Evolutionary conservation across 192 early-diverging fungal species (phyloP).

Genomic region (Coemansia sp.): DNA sequence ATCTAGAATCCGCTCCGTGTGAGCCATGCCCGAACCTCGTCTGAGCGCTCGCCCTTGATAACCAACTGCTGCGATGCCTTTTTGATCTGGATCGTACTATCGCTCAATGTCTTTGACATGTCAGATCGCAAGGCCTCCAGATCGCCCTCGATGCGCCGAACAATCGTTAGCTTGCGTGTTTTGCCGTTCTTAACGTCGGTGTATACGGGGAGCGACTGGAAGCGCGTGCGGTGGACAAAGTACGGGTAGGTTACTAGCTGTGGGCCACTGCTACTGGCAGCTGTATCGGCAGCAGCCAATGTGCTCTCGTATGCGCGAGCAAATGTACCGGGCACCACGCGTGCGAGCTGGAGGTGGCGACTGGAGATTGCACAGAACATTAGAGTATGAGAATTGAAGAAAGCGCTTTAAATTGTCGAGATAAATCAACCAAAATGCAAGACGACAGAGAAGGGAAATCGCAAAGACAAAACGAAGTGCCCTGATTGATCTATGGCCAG

Average conservation of each 20-base stretch:
- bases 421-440: slow-evolving; percentile 4
- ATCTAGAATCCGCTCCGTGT: slow-evolving; percentile 61
- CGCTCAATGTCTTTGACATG: slow-evolving; percentile 21
- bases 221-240: slow-evolving; percentile 66
- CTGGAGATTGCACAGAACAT: not conserved
- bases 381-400: not conserved
- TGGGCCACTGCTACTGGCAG: not conserved
- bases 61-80: slow-evolving; percentile 57
- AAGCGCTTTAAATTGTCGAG: slow-evolving; percentile 2
- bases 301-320: slow-evolving; percentile 43
- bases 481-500: not conserved
- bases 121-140: slow-evolving; percentile 52
- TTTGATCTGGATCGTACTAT: slow-evolving; percentile 40
- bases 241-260: slow-evolving; percentile 54
- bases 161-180: slow-evolving; percentile 63
- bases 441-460: not conserved
- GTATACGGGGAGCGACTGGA: slow-evolving; percentile 71
- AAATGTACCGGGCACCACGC: not conserved
- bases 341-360: not conserved
- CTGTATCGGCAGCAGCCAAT: slow-evolving; percentile 11
- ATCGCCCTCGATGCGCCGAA: slow-evolving; percentile 75
- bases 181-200: slow-evolving; percentile 68
- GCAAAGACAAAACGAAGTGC: not conserved
- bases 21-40: slow-evolving; percentile 61
- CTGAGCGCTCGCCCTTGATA: slow-evolving; percentile 59